A percentile compares a stretch with the other conserved stretches of the same genome.
Conservation (phyloP, 75 land plant species). For the Ceratopteris richardii region DNA sequence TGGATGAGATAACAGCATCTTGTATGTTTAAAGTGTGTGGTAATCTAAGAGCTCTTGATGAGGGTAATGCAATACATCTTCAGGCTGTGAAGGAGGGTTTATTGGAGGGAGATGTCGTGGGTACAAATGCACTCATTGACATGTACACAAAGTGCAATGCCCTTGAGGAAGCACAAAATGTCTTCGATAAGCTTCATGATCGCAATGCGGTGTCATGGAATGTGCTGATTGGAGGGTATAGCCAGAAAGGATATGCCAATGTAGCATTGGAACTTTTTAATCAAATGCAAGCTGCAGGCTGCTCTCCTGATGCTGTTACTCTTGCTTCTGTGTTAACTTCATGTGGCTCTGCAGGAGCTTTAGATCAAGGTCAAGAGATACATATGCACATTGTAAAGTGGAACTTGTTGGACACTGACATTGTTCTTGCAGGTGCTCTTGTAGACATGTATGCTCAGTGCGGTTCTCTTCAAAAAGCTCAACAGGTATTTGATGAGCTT, state of each 20-base stretch:
- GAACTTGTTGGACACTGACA: conserved; percentile 1
- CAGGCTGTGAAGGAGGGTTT: conserved; percentile 14
- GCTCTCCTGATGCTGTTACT: conserved; percentile 7
- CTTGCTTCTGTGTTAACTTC: conserved; percentile 5
- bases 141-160: conserved; percentile 33
- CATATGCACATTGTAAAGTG: not conserved
- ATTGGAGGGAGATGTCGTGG: conserved; percentile 10
- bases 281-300: conserved; percentile 9
- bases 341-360: not conserved
- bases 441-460: conserved; percentile 28
- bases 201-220: conserved; percentile 28
- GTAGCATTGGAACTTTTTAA: conserved; percentile 8
- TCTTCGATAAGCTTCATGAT: conserved; percentile 19
- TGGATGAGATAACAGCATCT: conserved; percentile 30
- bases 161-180: conserved; percentile 13
- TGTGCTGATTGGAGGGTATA: conserved; percentile 15
- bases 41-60: conserved; percentile 9
- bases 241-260: not conserved
- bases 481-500: conserved; percentile 9
- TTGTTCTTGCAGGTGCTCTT: not conserved
- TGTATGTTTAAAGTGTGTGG: conserved; percentile 31
- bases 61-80: conserved; percentile 19
- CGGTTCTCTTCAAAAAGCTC: conserved; percentile 9
- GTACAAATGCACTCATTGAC: conserved; percentile 26
- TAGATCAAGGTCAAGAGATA: conserved; percentile 7